phyloP scores from a whole-genome alignment of 345 rosid species.

The Ceriops zippeliana region DNA sequence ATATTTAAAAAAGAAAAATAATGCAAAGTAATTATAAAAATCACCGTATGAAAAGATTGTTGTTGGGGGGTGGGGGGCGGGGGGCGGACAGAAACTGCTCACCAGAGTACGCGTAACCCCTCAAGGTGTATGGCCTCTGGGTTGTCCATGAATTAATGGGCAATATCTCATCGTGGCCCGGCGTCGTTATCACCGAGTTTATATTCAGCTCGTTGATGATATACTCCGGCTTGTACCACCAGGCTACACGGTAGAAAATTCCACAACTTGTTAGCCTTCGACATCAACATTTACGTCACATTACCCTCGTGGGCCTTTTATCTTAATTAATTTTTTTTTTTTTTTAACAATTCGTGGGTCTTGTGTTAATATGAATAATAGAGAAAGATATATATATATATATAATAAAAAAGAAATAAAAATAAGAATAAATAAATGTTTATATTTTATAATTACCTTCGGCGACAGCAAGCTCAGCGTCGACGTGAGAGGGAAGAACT shows the following conservation, averaged over 20 bases:
- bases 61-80: no score
- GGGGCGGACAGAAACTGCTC: neutral
- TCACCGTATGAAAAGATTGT: no score
- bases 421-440: neutral
- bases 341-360: no score
- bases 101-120: slow-evolving; percentile 93
- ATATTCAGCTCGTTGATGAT: slow-evolving; percentile 82
- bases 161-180: slow-evolving; percentile 71
- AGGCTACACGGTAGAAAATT: slow-evolving; percentile 38
- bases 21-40: no score
- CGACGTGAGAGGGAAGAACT: slow-evolving; percentile 84
- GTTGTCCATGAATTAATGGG: slow-evolving; percentile 83
- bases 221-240: slow-evolving; percentile 94
- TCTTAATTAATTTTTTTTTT: no score
- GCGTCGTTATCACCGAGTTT: slow-evolving; percentile 90
- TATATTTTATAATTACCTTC: slow-evolving; percentile 45
- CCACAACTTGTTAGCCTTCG: no score
- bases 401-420: no score
- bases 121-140: slow-evolving; percentile 70
- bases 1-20: no score
- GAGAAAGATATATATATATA: no score
- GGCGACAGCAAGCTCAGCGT: slow-evolving; percentile 78
- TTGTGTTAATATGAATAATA: no score
- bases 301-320: no score
- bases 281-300: neutral